A percentile compares a stretch with the other conserved stretches of the same genome.
phyloP scores from a whole-genome alignment of 176 grass and related monocot genomes.

The Elaeis guineensis region DNA sequence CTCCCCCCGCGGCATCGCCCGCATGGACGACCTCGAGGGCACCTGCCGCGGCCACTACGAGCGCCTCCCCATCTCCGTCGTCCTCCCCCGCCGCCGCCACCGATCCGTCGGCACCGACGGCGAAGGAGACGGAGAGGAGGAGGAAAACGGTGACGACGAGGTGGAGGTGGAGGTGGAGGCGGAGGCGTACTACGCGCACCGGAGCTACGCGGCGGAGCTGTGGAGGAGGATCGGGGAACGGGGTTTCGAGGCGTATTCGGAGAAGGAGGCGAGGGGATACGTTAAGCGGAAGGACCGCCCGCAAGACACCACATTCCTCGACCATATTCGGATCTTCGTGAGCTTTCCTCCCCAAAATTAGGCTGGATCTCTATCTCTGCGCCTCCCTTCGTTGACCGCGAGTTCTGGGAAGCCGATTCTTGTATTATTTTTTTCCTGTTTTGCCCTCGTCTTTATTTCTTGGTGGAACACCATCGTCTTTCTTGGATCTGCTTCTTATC shows the following conservation, averaged over 20 bases:
- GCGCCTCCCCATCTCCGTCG: slow-evolving; percentile 44
- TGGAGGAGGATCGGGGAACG: slow-evolving; percentile 54
- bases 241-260: slow-evolving; percentile 53
- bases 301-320: slow-evolving; percentile 58
- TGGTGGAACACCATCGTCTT: too few relatives aligned
- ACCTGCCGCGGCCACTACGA: slow-evolving; percentile 63
- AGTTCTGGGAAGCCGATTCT: too few relatives aligned
- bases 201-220: slow-evolving; percentile 53
- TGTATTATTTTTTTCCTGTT: too few relatives aligned
- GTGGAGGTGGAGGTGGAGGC: slow-evolving; percentile 17
- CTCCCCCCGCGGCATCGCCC: slow-evolving; percentile 32
- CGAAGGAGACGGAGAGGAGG: not conserved
- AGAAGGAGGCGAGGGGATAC: slow-evolving; percentile 50
- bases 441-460: too few relatives aligned
- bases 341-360: slow-evolving; percentile 14
- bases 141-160: slow-evolving; percentile 1
- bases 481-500: too few relatives aligned
- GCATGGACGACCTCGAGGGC: slow-evolving; percentile 80
- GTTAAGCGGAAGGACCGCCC: slow-evolving; percentile 65
- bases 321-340: slow-evolving; percentile 68
- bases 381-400: not conserved
- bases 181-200: slow-evolving; percentile 73
- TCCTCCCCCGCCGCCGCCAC: not conserved
- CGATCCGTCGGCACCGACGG: too few relatives aligned
- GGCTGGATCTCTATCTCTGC: too few relatives aligned